phyloP scores from a whole-genome alignment of 1,139 yeast species.

The Nakaseomyces delphensis region DNA sequence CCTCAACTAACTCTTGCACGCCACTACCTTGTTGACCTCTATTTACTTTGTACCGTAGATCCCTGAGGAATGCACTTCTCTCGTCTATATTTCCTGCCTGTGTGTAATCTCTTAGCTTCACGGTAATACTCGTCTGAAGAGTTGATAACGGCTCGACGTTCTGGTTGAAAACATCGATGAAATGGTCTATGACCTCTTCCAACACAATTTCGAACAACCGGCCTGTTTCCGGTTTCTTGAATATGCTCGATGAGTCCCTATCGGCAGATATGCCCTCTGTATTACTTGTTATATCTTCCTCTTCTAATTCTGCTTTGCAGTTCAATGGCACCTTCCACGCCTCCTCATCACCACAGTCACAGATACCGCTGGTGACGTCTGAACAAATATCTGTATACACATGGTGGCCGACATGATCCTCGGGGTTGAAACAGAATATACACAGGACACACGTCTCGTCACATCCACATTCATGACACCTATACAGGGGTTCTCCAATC shows the following conservation, averaged over 20 bases:
- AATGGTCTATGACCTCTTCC: constrained; percentile 28
- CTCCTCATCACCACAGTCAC: constrained; percentile 64
- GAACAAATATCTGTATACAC: constrained; percentile 46
- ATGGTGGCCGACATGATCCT: constrained; percentile 57
- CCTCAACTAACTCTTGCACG: constrained; percentile 15
- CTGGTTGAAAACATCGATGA: constrained; percentile 31
- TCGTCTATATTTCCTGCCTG: constrained; percentile 20
- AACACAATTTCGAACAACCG: constrained; percentile 22
- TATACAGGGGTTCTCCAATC: constrained; percentile 54
- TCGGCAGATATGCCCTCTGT: constrained; percentile 3
- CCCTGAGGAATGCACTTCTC: constrained; percentile 18
- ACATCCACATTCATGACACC: constrained; percentile 60
- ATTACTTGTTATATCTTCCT: constrained; percentile 10
- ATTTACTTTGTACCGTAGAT: constrained; percentile 20
- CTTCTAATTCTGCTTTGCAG: constrained; percentile 34
- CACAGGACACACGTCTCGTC: constrained; percentile 74
- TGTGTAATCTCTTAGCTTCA: constrained; percentile 23
- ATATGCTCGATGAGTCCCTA: constrained; percentile 10
- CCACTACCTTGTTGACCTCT: constrained; percentile 22
- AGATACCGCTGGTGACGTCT: constrained; percentile 49
- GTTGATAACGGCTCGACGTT: constrained; percentile 30
- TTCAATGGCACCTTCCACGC: constrained; percentile 46
- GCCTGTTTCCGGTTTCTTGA: constrained; percentile 12
- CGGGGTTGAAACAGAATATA: constrained; percentile 56
- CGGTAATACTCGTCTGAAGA: constrained; percentile 25